A percentile compares a stretch with the other conserved stretches of the same genome.
Evolutionary conservation across 1,139 yeast species (phyloP).

Genomic region (Lodderomyces margitis): DNA sequence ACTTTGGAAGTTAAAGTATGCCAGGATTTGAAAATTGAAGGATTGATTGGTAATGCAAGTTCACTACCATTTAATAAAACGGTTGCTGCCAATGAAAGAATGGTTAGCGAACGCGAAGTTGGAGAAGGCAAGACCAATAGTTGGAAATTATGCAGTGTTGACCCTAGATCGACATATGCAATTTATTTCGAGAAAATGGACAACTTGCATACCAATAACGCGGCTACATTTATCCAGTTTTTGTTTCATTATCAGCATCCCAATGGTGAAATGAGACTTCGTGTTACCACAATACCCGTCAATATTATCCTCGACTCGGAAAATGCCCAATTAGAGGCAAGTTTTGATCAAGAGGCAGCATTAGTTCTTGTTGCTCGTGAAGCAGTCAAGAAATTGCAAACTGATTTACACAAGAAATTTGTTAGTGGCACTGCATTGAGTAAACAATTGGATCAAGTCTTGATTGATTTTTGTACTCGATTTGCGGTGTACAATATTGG

Average conservation of each 20-base stretch:
- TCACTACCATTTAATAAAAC: conserved; percentile 32
- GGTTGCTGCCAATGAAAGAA: conserved; percentile 18
- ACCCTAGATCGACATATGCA: conserved; percentile 58
- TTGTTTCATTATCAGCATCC: conserved; percentile 72
- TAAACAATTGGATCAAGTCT: conserved; percentile 83
- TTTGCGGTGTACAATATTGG: conserved; percentile 87
- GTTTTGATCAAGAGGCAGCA: conserved; percentile 73
- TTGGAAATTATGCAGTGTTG: conserved; percentile 59
- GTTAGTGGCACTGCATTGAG: conserved; percentile 44
- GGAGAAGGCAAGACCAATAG: conserved; percentile 58
- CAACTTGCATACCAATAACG: conserved; percentile 20
- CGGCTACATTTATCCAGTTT: conserved; percentile 55
- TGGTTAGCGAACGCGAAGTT: conserved; percentile 27
- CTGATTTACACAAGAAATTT: conserved; percentile 13
- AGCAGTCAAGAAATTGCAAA: conserved; percentile 46
- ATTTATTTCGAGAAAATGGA: conserved; percentile 54
- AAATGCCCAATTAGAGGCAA: conserved; percentile 32
- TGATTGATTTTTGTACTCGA: conserved; percentile 80
- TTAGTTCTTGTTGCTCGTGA: conserved; percentile 59
- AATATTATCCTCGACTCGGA: conserved; percentile 45
- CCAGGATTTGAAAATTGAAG: conserved; percentile 51
- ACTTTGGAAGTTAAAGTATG: conserved; percentile 54
- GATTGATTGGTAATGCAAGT: conserved; percentile 60
- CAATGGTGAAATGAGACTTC: conserved; percentile 41
- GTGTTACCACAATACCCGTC: conserved; percentile 53